phyloP scores from a whole-genome alignment of 371 early-diverging fungal species.

The Encephalitozoon hellem region DNA sequence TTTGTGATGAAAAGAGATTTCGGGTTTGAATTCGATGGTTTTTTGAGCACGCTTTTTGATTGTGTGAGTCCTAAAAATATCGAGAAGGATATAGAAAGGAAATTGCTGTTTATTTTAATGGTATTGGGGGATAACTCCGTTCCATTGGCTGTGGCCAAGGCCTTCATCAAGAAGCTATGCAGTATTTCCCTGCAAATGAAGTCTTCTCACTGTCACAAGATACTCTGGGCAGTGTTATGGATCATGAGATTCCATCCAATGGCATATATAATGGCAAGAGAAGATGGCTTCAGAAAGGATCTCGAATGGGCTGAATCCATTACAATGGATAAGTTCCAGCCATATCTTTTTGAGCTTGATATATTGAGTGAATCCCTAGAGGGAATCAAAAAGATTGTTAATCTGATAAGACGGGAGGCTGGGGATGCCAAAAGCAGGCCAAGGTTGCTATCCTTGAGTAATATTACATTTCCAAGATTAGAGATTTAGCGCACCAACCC shows the following conservation, averaged over 20 bases:
- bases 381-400: background rate
- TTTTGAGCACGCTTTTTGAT: background rate
- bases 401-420: background rate
- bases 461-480: background rate
- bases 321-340: background rate
- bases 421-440: background rate
- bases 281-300: background rate
- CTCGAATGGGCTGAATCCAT: background rate
- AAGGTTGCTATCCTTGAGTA: background rate
- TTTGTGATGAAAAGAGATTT: constrained; percentile 6
- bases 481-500: background rate
- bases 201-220: background rate
- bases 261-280: background rate
- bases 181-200: background rate
- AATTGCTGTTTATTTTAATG: constrained; percentile 24
- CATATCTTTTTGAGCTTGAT: constrained; percentile 12
- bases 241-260: constrained; percentile 39
- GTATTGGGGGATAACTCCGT: background rate
- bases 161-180: constrained; percentile 3
- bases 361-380: background rate
- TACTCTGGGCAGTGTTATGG: constrained; percentile 19
- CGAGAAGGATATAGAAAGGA: background rate
- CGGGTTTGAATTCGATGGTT: constrained; percentile 31
- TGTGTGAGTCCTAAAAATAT: background rate
- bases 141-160: background rate